Evolutionary conservation across 2,329 filamentous ascomycete genomes (phyloP), one percentile per base, ranked within the genome.

Genomic region (Lojkania enalia): DNA sequence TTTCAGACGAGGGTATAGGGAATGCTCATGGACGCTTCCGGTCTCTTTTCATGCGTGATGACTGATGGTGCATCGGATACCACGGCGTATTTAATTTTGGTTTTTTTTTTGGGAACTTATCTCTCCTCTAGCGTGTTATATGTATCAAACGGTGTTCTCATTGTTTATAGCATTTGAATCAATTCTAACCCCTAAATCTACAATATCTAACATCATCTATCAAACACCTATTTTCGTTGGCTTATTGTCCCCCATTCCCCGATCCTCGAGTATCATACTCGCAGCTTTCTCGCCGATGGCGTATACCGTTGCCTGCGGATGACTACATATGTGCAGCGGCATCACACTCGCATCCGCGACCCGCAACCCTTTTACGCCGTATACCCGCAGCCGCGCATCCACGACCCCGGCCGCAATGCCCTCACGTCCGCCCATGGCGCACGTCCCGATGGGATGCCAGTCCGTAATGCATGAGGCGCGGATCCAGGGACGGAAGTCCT

Each of bases 261-360:
- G 15, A 33, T 35, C 44, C 14, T 47, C 32, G 16, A 45, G 18
- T 19, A 55, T 47, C 35, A 56, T 31, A 37, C 42, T 41, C 11
- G 51, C 51, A 11, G 47, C 51, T 36, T 49, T 52, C 37, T 52
- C 46, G 14, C 30, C 46, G 38, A 52, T 45, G 19, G 49, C 46
- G 35, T 49, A 52, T 4, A 52, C 32, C 5, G 49, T 46, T 9
- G 41, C 41, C 23, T 48, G 45, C 23, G 44, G 37, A 42, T 48
- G 41, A 9, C 25, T 13, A 25, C 51, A 42, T n/a, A 49, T 43
- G 20, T 46, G 44, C 20, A 51, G 27, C 15, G 54, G 54, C 39
- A 52, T 44, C 16, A 51, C 49, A 38, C 54, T 57, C 13, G 52
- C 52, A 33, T 60, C 57, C 9, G 52, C 49, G 5, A 60, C 52